These are phyloP conservation scores for Heritiera littoralis DNA, from an alignment of 345 rosid genomes.

Conservation along the genomic window DNA sequence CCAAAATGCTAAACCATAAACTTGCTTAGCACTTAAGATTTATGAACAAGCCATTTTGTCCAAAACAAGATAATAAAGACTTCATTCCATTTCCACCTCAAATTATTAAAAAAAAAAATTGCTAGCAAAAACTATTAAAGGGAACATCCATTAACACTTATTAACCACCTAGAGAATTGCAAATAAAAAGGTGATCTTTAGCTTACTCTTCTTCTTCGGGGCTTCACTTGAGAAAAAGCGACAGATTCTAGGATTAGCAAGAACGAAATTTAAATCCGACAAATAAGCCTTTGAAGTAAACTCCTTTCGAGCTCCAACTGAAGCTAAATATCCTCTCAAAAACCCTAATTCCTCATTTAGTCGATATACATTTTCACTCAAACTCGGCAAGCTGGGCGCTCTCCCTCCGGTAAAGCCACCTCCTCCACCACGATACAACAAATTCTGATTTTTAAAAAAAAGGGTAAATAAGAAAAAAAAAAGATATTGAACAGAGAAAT, in stretches of 20 bases:
- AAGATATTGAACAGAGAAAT: background rate
- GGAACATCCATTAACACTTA: background rate
- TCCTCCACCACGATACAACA: conserved; percentile 26
- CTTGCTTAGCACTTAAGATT: background rate
- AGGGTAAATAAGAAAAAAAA: background rate
- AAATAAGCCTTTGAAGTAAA: conserved; percentile 23
- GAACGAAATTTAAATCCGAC: conserved; percentile 52
- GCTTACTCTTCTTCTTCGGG: conserved; percentile 78
- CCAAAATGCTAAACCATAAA: background rate
- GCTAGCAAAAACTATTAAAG: background rate
- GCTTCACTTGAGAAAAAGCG: conserved; percentile 68
- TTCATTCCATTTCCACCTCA: background rate
- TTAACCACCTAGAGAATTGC: background rate
- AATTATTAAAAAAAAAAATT: background rate
- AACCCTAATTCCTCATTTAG: conserved; percentile 48
- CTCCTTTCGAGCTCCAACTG: conserved; percentile 45
- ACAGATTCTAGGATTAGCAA: conserved; percentile 63
- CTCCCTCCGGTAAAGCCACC: conserved; percentile 33
- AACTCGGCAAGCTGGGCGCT: conserved; percentile 32
- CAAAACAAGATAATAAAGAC: background rate
- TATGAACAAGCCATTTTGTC: background rate
- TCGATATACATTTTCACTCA: conserved; percentile 29
- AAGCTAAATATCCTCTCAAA: conserved; percentile 57
- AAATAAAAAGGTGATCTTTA: background rate
- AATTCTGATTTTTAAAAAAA: conserved; percentile 27